Evolutionary conservation across 331 rosid genomes (phyloP).

Genomic region (Erythrophleum ivorense): DNA sequence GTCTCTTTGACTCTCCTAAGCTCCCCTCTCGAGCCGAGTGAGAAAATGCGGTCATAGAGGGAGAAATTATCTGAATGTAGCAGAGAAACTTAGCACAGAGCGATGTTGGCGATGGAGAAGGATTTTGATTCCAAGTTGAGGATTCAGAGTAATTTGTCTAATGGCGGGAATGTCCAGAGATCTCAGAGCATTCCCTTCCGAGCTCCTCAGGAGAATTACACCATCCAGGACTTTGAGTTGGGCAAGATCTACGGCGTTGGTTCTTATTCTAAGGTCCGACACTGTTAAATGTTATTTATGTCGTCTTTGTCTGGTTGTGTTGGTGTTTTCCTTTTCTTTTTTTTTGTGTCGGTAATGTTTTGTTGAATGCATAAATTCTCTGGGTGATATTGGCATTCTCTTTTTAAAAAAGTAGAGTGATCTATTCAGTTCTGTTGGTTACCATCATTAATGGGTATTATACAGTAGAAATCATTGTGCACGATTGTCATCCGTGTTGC

Average conservation of each 20-base stretch:
- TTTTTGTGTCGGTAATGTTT: conserved; percentile 8
- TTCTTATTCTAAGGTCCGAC: conserved; percentile 83
- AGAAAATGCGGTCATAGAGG: not conserved
- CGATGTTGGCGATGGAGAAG: conserved; percentile 94
- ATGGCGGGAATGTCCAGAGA: conserved; percentile 68
- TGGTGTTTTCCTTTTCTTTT: not conserved
- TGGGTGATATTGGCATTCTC: conserved; percentile 15
- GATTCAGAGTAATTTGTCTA: conserved; percentile 73
- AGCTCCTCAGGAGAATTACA: conserved; percentile 94
- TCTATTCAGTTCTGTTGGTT: conserved; percentile 8
- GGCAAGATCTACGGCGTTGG: conserved; percentile 99
- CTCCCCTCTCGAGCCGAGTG: conserved; percentile 30
- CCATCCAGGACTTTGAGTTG: conserved; percentile 87
- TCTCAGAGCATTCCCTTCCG: conserved; percentile 86
- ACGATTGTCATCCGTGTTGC: conserved; percentile 10
- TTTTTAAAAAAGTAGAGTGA: not conserved
- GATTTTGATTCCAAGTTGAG: conserved; percentile 90
- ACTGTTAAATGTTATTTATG: conserved; percentile 35
- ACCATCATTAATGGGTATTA: conserved; percentile 14
- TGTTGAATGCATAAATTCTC: conserved; percentile 32
- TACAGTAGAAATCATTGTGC: conserved; percentile 19
- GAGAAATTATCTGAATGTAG: not conserved
- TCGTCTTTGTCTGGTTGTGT: not conserved
- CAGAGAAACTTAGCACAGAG: conserved; percentile 3
- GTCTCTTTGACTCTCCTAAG: conserved; percentile 17